Evolutionary conservation across 352 stramenopile genomes (phyloP), one percentile per base, ranked within the genome.

Genomic region (Globisporangium solare): DNA sequence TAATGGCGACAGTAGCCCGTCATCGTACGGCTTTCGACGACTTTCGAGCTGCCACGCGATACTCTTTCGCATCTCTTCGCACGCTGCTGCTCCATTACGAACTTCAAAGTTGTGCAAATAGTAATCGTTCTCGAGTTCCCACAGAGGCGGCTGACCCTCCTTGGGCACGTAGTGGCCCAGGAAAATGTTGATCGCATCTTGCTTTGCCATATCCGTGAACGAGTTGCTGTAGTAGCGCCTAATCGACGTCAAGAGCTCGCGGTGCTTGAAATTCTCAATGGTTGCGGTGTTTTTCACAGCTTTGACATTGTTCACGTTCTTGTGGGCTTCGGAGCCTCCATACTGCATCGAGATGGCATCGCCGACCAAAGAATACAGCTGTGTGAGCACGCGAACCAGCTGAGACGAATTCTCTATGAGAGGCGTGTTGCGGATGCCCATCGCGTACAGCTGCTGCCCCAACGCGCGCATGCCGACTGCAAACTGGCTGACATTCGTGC

Each of bases 131-230:
- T 94, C 86, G 0, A 93, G 66, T 20, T 94, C 83, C 76, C 86
- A 95, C 11, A 95, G 63, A 32, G 83, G 82, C 6, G 81, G 76
- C 10, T 83, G 73, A 13, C 69, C 67, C 51, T 83, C 71, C 27
- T 67, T 74, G 20, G 89, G 91, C 10, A 92, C 70, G 58, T 95
- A 96, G 39, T 94, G 95, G 0, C 97, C 97, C 21, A 99, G 73
- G 64, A 99, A 99, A 11, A 99, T 86, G 67, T 99, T 99, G 74
- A 99, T 99, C 14, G 96, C 94, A 74, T 99, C 97, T 76, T 99
- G 96, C 71, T 99, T 99, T 6, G 97, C 79, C 17, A 89, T 95
- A 77, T 99, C 97, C 0, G 96, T 99, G 68, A 99, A 99, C 18
- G 96, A 97, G 65, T 99, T 99, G 74, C 92, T 99, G 71, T 99